Evolutionary conservation across 371 early-diverging fungal species (phyloP), one percentile per base, ranked within the genome.

Genomic region (Choanephora cucurbitarum): DNA sequence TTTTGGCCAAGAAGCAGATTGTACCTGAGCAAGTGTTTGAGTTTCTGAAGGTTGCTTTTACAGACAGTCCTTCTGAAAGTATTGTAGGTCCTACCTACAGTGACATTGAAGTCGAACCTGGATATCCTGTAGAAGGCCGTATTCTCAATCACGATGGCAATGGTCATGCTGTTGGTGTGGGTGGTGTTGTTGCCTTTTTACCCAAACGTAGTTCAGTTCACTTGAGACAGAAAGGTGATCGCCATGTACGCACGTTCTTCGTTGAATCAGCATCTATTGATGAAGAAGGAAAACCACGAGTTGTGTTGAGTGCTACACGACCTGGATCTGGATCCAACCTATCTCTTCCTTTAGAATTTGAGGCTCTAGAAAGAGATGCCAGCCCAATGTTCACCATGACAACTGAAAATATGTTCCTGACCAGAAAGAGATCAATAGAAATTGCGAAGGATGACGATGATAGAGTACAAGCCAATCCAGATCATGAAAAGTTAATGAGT

Each of bases 61-160:
- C 62, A 24, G 28, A 50, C 28, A 46, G 60, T 13, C 49, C 42
- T 24, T 32, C n/a, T 24, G 44, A 32, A 21, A 50, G 57, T 17
- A 56, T 73, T 18, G 77, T 72, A 15, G 76, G 77, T 6, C 73
- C 75, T 31, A 69, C 71, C 18, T 66, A 74, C 57, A 69, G 67
- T 22, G 66, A 76, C 13, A 41, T 64, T 45, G 34, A 67, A 14
- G 44, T 58, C 11, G 75, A 67, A 5, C 61, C 66, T 53, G 70
- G 68, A 33, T 71, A 77, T 48, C 77, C 74, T 17, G 87, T 91
- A 1, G 69, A 80, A 47, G 92, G 92, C 41, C 88, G 92, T 58
- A 74, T 84, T 34, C 72, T 91, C n/a, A 84, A 84, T 63, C 31
- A 47, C 6, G 69, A 62, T 23, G 45, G 43, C 34, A 39, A 51